These are phyloP conservation scores for Austroboletus eburneus DNA, from an alignment of 768 basidiomycete genomes.

Conservation along the genomic window DNA sequence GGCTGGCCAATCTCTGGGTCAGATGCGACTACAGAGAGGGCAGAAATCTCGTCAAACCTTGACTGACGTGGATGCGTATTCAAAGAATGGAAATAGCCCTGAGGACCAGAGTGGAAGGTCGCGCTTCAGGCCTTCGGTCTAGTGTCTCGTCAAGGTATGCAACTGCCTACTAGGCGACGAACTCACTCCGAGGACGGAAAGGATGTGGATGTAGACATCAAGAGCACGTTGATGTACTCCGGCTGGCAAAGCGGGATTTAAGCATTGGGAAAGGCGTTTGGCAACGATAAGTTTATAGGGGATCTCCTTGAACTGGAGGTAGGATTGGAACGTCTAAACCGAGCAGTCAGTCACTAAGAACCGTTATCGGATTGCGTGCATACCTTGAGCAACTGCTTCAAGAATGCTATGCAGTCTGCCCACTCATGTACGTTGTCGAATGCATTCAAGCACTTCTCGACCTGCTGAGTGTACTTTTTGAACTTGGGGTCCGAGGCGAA, in stretches of 20 bases:
- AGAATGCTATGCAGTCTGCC: conserved; percentile 98
- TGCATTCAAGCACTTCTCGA: conserved; percentile 87
- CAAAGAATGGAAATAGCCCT: conserved; percentile 97
- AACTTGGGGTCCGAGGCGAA: conserved; percentile 85
- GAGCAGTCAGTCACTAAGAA: neutral
- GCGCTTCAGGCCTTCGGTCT: conserved; percentile 82
- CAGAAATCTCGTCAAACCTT: conserved; percentile 50
- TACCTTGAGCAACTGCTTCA: conserved; percentile 92
- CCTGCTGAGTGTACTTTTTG: conserved; percentile 88
- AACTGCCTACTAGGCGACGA: neutral
- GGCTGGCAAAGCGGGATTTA: conserved; percentile 95
- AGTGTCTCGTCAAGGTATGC: conserved; percentile 9
- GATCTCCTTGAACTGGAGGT: conserved; percentile 93
- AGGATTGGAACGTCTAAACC: conserved; percentile 84
- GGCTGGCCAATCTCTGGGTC: conserved; percentile 46
- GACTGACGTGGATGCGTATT: conserved; percentile 98
- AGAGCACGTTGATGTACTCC: conserved; percentile 96
- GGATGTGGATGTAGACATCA: conserved; percentile 91
- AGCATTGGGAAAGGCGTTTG: conserved; percentile 91
- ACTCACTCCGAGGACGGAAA: conserved; percentile 86
- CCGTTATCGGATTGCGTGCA: conserved; percentile 2
- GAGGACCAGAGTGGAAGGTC: conserved; percentile 94
- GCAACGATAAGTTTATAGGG: conserved; percentile 92
- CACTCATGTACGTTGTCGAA: conserved; percentile 98
- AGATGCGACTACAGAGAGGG: neutral